A percentile compares a stretch with the other conserved stretches of the same genome.
These are phyloP conservation scores for Tylopilus microsporus DNA, from an alignment of 1,284 basidiomycete genomes.

Conservation along the genomic window DNA sequence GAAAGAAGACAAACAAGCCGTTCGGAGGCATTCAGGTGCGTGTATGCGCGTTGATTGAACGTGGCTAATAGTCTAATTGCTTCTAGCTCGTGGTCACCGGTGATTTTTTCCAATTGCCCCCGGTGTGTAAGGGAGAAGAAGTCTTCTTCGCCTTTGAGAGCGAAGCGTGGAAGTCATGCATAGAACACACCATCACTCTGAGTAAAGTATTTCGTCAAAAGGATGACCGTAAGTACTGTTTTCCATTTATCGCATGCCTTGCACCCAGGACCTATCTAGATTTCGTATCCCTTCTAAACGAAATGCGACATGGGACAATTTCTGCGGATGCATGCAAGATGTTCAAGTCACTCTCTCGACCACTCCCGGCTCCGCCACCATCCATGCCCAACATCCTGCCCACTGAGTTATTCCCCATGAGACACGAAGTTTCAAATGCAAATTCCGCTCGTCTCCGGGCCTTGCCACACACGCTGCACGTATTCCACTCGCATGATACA, in stretches of 20 bases:
- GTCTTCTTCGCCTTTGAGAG: conserved; percentile 73
- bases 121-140: conserved; percentile 44
- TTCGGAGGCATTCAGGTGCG: conserved; percentile 83
- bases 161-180: conserved; percentile 62
- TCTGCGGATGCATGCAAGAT: conserved; percentile 26
- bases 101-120: conserved; percentile 87
- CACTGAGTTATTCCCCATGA: conserved; percentile 37
- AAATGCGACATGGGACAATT: conserved; percentile 59
- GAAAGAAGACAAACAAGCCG: conserved; percentile 57
- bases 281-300: conserved; percentile 68
- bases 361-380: conserved; percentile 21
- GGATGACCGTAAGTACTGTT: conserved; percentile 38
- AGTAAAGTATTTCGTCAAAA: conserved; percentile 70
- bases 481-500: conserved; percentile 33
- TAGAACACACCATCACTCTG: conserved; percentile 67
- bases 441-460: conserved; percentile 33
- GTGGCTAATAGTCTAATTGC: not conserved
- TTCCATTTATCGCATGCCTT: not conserved
- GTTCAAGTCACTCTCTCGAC: conserved; percentile 46
- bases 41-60: not conserved
- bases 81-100: conserved; percentile 69
- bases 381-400: conserved; percentile 31
- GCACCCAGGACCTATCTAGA: conserved; percentile 32
- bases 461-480: conserved; percentile 22
- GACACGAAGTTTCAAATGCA: conserved; percentile 34